Base-by-base conservation (phyloP, 2,329 filamentous ascomycete species). In the Claviceps pazoutovae region DNA sequence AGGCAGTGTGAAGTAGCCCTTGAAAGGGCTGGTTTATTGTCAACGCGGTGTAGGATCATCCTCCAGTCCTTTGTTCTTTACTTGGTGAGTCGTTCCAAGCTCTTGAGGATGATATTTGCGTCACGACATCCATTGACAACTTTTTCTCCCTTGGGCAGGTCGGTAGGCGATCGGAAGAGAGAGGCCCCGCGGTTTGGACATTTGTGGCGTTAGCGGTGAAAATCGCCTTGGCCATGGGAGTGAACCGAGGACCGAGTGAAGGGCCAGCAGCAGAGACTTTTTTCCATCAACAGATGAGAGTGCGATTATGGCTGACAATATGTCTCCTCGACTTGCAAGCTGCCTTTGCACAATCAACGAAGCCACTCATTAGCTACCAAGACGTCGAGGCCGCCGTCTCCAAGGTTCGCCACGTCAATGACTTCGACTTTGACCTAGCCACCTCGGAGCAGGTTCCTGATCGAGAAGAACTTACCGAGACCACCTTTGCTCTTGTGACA, bases 31-130 rank as follows among this genome's bases (percentile, higher is more conserved):
- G 55, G 54, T 0, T 37, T 64, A 7, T 50, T 64, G 0, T 56
- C 57, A 1, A 62, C 62, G 6, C 49, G 50, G n/a, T 61, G 63
- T 44, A 59, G 60, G 1, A 60, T 60, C 5, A 55, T 61, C 17
- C 55, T 64, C 1, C 62, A 64, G 39, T 61, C 61, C 1, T 65
- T 65, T 52, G 56, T 64, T 19, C 49, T 65, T 21, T 65, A 64
- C 50, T 49, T 56, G 39, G 53, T 55, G 42, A 46, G 55, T 37
- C 1, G 5, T 41, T 11, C 16, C 26, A 16, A 43, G 17, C 23
- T 26, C 5, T 26, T 26, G 16, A 13, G 45, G 17, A 44, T 5
- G 0, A 13, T 5, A 19, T 26, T 26, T 41, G 9, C 26, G 13
- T 4, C 8, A n/a, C 26, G 30, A 5, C 11, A 17, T 16, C n/a